Evolutionary conservation across 495 filamentous ascomycete species (phyloP), one percentile per base, ranked within the genome.

Genomic region (Pyrenula aspistea): DNA sequence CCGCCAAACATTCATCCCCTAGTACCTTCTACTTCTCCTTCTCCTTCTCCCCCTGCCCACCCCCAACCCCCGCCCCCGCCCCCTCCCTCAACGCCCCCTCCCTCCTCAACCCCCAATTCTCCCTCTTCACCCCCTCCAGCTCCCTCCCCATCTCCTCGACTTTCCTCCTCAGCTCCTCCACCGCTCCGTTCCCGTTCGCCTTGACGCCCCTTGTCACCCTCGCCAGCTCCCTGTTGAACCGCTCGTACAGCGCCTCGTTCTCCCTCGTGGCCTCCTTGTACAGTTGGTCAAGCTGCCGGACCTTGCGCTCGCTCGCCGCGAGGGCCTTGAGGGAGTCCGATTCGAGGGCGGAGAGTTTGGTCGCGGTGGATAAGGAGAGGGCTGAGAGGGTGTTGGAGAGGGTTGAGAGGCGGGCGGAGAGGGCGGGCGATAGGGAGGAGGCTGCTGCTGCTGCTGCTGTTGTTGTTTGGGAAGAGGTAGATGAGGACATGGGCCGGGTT

Each of bases 191-290:
- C 42, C 84, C 85, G 22, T 85, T 83, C 2, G 78, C 77, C 63
- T 85, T 86, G 31, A 93, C 77, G 10, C 83, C 86, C 63, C 80
- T 85, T 20, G 88, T 75, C 55, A 96, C 85, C 74, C 88, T 91
- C 55, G 80, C 87, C 51, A 98, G 71, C 66, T 98, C 93, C 22
- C 82, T 78, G 61, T 96, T 96, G 73, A 96, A 96, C 60, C 85
- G 87, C 61, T 91, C 88, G 67, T 96, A 96, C 47, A 96, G 75
- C 53, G 93, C 81, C 69, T 96, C 92, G 60, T 96, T 98, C 73
- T 97, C 93, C 0, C 88, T 88, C 63, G 83, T 92, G 19, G 84
- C 81, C 62, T 95, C 87, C 57, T 89, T 87, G 70, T 94, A 93
- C 36, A 95, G 70, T 67, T 93, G 88, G 65, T 96, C 91, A 31